These are phyloP conservation scores for Yamadazyma dushanensis DNA, from an alignment of 1,139 yeast genomes.

Conservation along the genomic window DNA sequence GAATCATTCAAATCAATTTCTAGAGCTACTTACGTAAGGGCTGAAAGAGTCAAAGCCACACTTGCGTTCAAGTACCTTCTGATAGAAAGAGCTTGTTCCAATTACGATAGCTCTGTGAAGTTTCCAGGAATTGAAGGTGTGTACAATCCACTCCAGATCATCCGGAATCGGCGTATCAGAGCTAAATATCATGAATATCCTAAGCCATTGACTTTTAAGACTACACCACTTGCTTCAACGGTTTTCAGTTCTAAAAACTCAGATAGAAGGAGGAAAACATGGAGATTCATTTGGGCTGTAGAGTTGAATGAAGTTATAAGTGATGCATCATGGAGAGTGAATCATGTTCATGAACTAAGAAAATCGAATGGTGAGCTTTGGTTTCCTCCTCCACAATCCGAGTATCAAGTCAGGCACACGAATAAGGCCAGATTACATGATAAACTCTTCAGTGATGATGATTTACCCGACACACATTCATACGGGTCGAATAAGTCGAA, in stretches of 20 bases:
- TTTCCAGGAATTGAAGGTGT: conserved; percentile 61
- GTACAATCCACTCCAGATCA: conserved; percentile 79
- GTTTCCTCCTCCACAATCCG: conserved; percentile 43
- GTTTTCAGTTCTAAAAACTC: conserved; percentile 46
- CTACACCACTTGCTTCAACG: conserved; percentile 53
- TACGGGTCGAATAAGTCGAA: conserved; percentile 1
- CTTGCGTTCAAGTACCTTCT: conserved; percentile 52
- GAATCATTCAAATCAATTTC: conserved; percentile 19
- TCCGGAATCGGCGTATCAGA: conserved; percentile 64
- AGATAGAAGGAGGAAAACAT: conserved; percentile 26
- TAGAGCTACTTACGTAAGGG: conserved; percentile 47
- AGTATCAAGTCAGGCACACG: background rate
- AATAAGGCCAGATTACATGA: conserved; percentile 25
- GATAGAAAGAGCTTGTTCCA: conserved; percentile 38
- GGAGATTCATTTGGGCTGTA: conserved; percentile 63
- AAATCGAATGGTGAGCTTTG: conserved; percentile 57
- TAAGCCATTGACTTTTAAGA: conserved; percentile 30
- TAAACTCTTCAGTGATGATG: conserved; percentile 26
- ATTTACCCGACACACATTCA: conserved; percentile 4
- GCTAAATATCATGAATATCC: conserved; percentile 47
- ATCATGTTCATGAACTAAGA: conserved; percentile 62
- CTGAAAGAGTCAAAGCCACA: conserved; percentile 53
- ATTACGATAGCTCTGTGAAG: conserved; percentile 6
- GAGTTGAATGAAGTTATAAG: conserved; percentile 61
- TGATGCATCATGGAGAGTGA: conserved; percentile 65